Conservation (phyloP, 1,139 yeast species). For the Pichia inconspicua region DNA sequence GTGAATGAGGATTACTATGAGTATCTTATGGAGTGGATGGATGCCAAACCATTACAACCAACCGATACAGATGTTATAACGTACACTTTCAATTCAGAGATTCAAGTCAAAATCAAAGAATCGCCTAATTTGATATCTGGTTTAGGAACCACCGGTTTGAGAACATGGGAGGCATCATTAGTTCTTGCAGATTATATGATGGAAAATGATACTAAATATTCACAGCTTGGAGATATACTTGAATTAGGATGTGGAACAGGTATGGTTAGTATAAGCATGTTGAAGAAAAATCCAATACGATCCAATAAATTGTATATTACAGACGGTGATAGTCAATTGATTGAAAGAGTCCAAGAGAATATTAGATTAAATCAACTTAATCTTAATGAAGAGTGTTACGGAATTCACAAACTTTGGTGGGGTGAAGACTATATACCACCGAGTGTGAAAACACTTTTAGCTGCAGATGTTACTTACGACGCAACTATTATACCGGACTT, state of each 20-base stretch:
- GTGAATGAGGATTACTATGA: conserved; percentile 46
- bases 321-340: conserved; percentile 67
- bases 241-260: conserved; percentile 94
- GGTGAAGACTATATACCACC: conserved; percentile 34
- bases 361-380: conserved; percentile 37
- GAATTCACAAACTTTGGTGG: conserved; percentile 54
- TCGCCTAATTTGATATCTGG: conserved; percentile 62
- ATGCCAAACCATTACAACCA: conserved; percentile 35
- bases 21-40: conserved; percentile 37
- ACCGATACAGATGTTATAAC: conserved; percentile 41
- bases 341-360: conserved; percentile 44
- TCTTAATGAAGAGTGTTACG: conserved; percentile 17
- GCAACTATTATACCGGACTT: conserved; percentile 49
- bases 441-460: conserved; percentile 46
- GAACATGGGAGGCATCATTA: conserved; percentile 96
- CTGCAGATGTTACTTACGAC: conserved; percentile 88
- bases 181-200: conserved; percentile 47
- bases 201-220: background rate
- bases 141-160: conserved; percentile 72
- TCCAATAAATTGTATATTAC: conserved; percentile 43
- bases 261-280: conserved; percentile 55
- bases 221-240: conserved; percentile 22
- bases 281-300: conserved; percentile 18
- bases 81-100: conserved; percentile 32
- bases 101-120: conserved; percentile 43